These are phyloP conservation scores for Thalassiosira exigua DNA, from an alignment of 352 stramenopile species.

Conservation along the genomic window DNA sequence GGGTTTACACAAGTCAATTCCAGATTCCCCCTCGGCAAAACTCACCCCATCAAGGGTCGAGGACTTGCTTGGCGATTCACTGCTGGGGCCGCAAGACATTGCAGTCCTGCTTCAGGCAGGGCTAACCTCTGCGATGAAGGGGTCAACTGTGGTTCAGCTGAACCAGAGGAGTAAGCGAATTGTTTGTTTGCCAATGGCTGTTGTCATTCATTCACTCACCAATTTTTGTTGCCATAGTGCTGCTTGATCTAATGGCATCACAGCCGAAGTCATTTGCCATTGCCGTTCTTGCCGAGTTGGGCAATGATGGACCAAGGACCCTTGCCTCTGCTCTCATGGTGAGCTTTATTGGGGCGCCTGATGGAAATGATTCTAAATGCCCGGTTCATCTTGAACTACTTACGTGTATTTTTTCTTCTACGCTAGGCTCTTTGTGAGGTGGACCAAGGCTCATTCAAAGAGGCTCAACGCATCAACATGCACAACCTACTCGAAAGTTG, in stretches of 20 bases:
- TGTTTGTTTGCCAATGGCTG: not conserved
- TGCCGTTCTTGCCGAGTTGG: slow-evolving; percentile 83
- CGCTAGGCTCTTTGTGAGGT: slow-evolving; percentile 72
- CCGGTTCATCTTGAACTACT: too few relatives aligned
- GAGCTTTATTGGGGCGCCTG: too few relatives aligned
- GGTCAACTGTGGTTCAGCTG: slow-evolving; percentile 84
- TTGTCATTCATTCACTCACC: not conserved
- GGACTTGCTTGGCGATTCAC: slow-evolving; percentile 77
- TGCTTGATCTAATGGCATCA: slow-evolving; percentile 84
- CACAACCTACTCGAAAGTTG: slow-evolving; percentile 80
- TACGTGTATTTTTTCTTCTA: slow-evolving; percentile 1
- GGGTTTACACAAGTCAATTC: slow-evolving; percentile 10
- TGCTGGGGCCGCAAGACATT: slow-evolving; percentile 83
- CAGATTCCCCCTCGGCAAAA: slow-evolving; percentile 22
- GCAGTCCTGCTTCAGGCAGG: slow-evolving; percentile 84
- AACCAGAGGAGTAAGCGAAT: slow-evolving; percentile 68
- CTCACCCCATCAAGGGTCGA: slow-evolving; percentile 32
- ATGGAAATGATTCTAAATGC: too few relatives aligned
- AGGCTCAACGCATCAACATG: slow-evolving; percentile 79
- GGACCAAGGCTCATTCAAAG: slow-evolving; percentile 82
- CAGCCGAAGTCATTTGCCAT: slow-evolving; percentile 81
- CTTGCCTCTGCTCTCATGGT: slow-evolving; percentile 65
- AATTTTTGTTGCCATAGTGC: slow-evolving; percentile 49
- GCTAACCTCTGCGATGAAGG: slow-evolving; percentile 83
- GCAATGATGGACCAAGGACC: slow-evolving; percentile 59